Conservation (phyloP, 1,284 basidiomycete genomes). For the Xerocomus minutiporus region DNA sequence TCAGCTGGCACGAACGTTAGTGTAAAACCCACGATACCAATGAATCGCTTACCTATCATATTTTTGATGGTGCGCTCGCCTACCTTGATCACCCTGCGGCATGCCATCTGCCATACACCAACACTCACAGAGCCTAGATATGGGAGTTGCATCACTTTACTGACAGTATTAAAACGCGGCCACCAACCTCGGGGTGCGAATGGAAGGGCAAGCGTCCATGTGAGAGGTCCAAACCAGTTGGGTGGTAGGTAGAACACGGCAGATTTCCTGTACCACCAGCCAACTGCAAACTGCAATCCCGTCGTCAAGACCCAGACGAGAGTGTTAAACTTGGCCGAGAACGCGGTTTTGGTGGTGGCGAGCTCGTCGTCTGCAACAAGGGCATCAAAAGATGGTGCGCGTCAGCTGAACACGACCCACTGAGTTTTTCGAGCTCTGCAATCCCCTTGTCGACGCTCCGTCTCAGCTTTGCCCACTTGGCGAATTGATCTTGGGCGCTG, state of each 20-base stretch:
- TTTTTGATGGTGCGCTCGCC: slow-evolving; percentile 68
- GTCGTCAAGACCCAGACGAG: slow-evolving; percentile 80
- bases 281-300: slow-evolving; percentile 75
- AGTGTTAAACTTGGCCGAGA: slow-evolving; percentile 71
- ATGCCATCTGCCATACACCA: slow-evolving; percentile 88
- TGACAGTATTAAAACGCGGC: not conserved
- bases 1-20: slow-evolving; percentile 1
- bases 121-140: slow-evolving; percentile 78
- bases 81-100: slow-evolving; percentile 70
- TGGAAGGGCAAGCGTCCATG: slow-evolving; percentile 79
- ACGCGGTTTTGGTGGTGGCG: slow-evolving; percentile 58
- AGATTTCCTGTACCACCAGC: slow-evolving; percentile 83
- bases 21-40: not conserved
- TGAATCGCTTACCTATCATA: slow-evolving; percentile 21
- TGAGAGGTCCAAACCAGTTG: slow-evolving; percentile 82
- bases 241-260: slow-evolving; percentile 90
- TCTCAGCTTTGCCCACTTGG: slow-evolving; percentile 95
- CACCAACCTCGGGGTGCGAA: slow-evolving; percentile 70
- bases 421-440: slow-evolving; percentile 90
- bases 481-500: slow-evolving; percentile 95
- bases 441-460: slow-evolving; percentile 90
- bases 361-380: slow-evolving; percentile 63
- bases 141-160: not conserved
- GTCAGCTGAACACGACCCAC: slow-evolving; percentile 46
- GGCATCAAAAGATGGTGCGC: slow-evolving; percentile 3